A percentile compares a stretch with the other conserved stretches of the same genome.
Conservation (phyloP, 1,284 basidiomycete species). For the Peniophora sp. region DNA sequence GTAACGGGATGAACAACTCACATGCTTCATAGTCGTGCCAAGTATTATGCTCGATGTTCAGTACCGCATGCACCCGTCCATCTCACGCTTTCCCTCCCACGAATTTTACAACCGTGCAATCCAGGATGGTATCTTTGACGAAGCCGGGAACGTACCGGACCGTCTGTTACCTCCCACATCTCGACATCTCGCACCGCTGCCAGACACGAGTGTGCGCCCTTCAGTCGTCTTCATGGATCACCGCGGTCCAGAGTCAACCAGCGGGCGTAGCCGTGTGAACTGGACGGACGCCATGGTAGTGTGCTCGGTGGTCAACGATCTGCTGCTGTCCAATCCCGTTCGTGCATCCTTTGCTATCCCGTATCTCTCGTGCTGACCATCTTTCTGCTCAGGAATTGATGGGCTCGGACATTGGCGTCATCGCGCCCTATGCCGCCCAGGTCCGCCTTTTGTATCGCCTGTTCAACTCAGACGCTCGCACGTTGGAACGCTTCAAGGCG, state of each 20-base stretch:
- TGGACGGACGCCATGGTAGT: slow-evolving; percentile 70
- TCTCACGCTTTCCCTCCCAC: slow-evolving; percentile 78
- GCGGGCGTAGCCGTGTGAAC: slow-evolving; percentile 69
- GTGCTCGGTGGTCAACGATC: slow-evolving; percentile 72
- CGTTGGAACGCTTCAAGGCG: slow-evolving; percentile 42
- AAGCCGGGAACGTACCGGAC: slow-evolving; percentile 42
- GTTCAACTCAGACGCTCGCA: slow-evolving; percentile 45
- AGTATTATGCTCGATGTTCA: slow-evolving; percentile 88
- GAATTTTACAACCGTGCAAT: slow-evolving; percentile 76
- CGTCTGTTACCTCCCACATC: slow-evolving; percentile 54
- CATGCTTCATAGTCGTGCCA: slow-evolving; percentile 50
- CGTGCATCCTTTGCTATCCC: slow-evolving; percentile 12
- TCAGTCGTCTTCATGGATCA: slow-evolving; percentile 80
- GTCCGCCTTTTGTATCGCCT: slow-evolving; percentile 62
- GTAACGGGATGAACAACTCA: slow-evolving; percentile 4
- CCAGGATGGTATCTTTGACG: slow-evolving; percentile 65
- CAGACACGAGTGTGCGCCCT: slow-evolving; percentile 27
- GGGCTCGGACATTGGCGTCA: slow-evolving; percentile 78
- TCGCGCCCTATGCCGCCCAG: slow-evolving; percentile 83
- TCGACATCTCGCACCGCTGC: slow-evolving; percentile 34
- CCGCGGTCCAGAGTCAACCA: slow-evolving; percentile 52
- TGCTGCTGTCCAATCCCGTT: slow-evolving; percentile 68
- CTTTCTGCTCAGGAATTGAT: slow-evolving; percentile 38
- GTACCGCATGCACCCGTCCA: slow-evolving; percentile 91
- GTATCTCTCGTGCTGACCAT: slow-evolving; percentile 3